Percentiles rank a stretch among this genome's conserved stretches.
These are phyloP conservation scores for Penicillium sp. DNA, from an alignment of 2,329 filamentous ascomycete species.

Conservation along the genomic window DNA sequence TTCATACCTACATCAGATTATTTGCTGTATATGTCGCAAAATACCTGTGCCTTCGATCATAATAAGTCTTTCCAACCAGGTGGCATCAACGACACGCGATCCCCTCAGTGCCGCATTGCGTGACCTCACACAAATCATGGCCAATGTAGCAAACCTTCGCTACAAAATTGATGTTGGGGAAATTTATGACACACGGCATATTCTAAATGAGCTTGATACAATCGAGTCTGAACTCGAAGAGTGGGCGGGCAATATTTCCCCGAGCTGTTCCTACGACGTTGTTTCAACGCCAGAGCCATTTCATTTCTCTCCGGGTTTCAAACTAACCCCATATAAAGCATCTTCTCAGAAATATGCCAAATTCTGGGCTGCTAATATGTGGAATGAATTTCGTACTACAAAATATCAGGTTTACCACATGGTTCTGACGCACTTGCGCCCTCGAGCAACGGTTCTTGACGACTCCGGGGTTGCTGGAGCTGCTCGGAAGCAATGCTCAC, in stretches of 20 bases:
- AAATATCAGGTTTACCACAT: conserved; percentile 1
- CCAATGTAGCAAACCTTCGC: not conserved
- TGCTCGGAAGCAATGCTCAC: too few species aligned
- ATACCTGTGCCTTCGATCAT: not conserved
- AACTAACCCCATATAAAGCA: not conserved
- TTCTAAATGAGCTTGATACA: not conserved
- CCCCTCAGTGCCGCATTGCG: not conserved
- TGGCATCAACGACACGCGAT: not conserved
- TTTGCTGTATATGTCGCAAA: not conserved
- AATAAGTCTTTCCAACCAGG: not conserved
- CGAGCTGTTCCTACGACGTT: not conserved
- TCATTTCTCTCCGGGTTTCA: not conserved
- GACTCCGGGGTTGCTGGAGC: not conserved
- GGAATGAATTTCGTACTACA: conserved; percentile 6
- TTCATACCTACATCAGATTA: not conserved
- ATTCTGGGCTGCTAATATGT: conserved; percentile 5
- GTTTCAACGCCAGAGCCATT: not conserved
- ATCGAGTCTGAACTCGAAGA: not conserved
- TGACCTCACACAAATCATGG: not conserved
- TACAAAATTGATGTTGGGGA: not conserved
- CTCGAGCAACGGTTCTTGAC: not conserved
- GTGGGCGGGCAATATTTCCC: not conserved
- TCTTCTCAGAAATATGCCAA: not conserved
- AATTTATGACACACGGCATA: not conserved
- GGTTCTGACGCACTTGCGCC: not conserved